Evolutionary conservation across 768 basidiomycete species (phyloP).

Genomic region (Lactifluus echinatus): DNA sequence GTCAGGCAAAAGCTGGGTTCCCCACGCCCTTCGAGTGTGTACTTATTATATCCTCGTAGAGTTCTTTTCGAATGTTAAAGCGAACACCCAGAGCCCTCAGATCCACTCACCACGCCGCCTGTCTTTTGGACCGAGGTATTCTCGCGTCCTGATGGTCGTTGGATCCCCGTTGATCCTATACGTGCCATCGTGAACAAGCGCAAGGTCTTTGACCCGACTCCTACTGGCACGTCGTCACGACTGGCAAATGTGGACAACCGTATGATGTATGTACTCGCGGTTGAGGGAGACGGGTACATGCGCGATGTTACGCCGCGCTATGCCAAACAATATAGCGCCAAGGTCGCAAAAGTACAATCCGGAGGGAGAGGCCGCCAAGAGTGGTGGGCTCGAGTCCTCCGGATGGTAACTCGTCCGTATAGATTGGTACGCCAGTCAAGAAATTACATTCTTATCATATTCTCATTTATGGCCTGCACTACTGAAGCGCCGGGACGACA

Average conservation of each 20-base stretch:
- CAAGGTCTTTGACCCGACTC: conserved; percentile 65
- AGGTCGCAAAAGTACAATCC: conserved; percentile 72
- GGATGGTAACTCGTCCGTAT: conserved; percentile 62
- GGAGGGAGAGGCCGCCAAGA: conserved; percentile 57
- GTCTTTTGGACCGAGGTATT: conserved; percentile 98
- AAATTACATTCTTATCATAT: conserved; percentile 18
- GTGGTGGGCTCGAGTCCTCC: conserved; percentile 80
- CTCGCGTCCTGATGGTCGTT: conserved; percentile 81
- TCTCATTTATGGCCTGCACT: conserved; percentile 3
- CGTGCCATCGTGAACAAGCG: conserved; percentile 73
- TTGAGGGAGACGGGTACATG: conserved; percentile 91
- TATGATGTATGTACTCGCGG: conserved; percentile 87
- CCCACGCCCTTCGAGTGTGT: conserved; percentile 3
- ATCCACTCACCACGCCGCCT: conserved; percentile 63
- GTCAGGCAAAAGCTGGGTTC: conserved; percentile 39
- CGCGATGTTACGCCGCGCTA: conserved; percentile 90
- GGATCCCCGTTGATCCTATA: conserved; percentile 90
- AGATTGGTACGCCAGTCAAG: conserved; percentile 46
- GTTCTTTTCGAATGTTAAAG: not conserved
- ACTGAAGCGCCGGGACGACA: conserved; percentile 76
- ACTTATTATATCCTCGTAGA: not conserved
- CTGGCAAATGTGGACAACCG: conserved; percentile 53
- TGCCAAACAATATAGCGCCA: conserved; percentile 69
- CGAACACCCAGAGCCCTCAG: conserved; percentile 27
- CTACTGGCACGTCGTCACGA: conserved; percentile 13